Conservation (phyloP, 305 asterid genomes). For the Rubia peregrina region DNA sequence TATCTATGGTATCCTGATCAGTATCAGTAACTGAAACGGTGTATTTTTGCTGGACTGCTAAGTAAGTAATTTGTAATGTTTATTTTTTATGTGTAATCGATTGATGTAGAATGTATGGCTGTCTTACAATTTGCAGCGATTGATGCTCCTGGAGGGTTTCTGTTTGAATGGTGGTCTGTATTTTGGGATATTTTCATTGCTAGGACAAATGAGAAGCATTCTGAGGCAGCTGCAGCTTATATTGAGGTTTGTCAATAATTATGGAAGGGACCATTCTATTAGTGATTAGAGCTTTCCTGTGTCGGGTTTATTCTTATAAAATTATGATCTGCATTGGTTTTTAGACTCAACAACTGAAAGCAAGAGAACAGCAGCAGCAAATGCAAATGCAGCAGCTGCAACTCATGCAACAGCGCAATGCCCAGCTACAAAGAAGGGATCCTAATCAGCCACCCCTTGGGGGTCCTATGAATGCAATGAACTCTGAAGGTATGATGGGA, state of each 20-base stretch:
- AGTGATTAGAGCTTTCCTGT: background rate
- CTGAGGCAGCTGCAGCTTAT: slow-evolving; percentile 97
- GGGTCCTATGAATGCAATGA: slow-evolving; percentile 68
- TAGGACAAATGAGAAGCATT: slow-evolving; percentile 94
- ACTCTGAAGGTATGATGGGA: slow-evolving; percentile 85
- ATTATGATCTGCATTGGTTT: background rate
- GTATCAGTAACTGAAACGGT: background rate
- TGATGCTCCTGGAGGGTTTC: slow-evolving; percentile 99
- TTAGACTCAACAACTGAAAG: slow-evolving; percentile 88
- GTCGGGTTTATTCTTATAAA: background rate
- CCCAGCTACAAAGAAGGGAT: slow-evolving; percentile 90
- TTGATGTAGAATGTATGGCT: background rate
- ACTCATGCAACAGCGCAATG: slow-evolving; percentile 88
- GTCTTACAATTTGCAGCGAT: slow-evolving; percentile 47
- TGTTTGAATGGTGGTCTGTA: slow-evolving; percentile 99
- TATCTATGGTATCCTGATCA: background rate
- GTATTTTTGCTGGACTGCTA: background rate
- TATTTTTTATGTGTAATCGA: background rate
- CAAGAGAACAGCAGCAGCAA: slow-evolving; percentile 90
- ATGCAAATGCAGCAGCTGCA: slow-evolving; percentile 93
- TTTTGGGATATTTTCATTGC: slow-evolving; percentile 99
- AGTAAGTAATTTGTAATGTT: background rate
- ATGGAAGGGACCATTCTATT: background rate
- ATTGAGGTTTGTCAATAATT: slow-evolving; percentile 55
- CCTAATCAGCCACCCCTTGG: slow-evolving; percentile 89